A percentile compares a stretch with the other conserved stretches of the same genome.
phyloP scores from a whole-genome alignment of 805 yeast genomes.

The Wickerhamiella musiphila region DNA sequence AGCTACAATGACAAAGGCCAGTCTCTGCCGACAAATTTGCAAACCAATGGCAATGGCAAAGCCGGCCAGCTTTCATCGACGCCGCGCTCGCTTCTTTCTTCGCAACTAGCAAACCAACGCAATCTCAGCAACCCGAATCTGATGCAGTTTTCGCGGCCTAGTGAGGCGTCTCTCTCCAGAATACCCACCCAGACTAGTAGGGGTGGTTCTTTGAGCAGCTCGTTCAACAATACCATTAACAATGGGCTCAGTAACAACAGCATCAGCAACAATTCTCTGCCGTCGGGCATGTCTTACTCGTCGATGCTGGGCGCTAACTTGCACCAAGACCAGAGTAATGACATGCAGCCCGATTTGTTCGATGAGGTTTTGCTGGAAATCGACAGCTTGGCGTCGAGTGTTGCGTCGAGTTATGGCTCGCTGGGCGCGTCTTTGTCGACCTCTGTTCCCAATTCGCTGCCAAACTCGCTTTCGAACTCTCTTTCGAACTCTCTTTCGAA shows the following conservation, averaged over 20 bases:
- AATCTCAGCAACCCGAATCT: not conserved
- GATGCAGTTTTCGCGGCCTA: not conserved
- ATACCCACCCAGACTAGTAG: no score
- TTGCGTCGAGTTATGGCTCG: not conserved
- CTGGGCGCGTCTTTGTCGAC: not conserved
- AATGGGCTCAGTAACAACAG: not conserved
- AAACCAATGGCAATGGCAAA: no score
- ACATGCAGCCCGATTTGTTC: not conserved
- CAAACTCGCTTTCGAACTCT: no score
- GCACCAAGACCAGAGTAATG: not conserved
- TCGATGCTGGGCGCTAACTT: not conserved
- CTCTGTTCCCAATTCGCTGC: not conserved
- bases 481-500: no score
- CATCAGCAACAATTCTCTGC: no score
- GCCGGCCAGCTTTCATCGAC: not conserved
- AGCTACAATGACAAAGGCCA: no score
- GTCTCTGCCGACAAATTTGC: no score
- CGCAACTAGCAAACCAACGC: conserved; percentile 1
- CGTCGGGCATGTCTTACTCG: not conserved
- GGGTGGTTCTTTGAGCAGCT: no score
- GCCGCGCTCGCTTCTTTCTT: not conserved
- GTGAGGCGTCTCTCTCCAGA: conserved; percentile 1
- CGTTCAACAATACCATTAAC: no score
- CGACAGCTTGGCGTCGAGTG: not conserved
- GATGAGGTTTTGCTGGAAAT: conserved; percentile 1